Conservation (phyloP, 2,329 filamentous ascomycete genomes). For the Lasiodiplodia sp. region DNA sequence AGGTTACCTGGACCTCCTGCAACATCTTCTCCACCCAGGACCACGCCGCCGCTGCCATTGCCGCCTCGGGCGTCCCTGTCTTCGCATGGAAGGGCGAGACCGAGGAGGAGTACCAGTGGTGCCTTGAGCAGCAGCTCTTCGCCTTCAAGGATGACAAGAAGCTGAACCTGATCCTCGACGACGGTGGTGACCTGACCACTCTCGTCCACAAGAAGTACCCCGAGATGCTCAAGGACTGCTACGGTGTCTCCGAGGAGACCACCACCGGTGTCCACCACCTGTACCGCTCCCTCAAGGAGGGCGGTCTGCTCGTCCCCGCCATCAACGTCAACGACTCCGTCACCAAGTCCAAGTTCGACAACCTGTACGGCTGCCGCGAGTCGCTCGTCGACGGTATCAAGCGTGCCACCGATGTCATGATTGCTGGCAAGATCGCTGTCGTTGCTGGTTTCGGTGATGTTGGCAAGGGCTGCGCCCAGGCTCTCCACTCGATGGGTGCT, state of each 20-base stretch:
- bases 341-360: constrained; percentile 99
- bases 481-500: constrained; percentile 95
- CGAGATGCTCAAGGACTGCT: constrained; percentile 98
- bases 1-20: constrained; percentile 99
- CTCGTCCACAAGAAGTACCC: constrained; percentile 99
- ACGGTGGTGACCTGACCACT: constrained; percentile 95
- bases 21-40: constrained; percentile 99
- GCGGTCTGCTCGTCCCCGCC: constrained; percentile 82
- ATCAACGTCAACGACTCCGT: constrained; percentile 99
- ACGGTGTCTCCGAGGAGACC: constrained; percentile 98
- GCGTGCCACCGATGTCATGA: constrained; percentile 99
- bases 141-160: constrained; percentile 97
- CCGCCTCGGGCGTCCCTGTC: constrained; percentile 89
- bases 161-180: constrained; percentile 98
- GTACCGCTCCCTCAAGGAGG: constrained; percentile 88
- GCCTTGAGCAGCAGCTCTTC: constrained; percentile 94
- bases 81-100: constrained; percentile 90
- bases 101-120: constrained; percentile 99
- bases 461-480: constrained; percentile 97
- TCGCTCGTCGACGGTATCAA: constrained; percentile 99
- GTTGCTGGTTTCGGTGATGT: constrained; percentile 99
- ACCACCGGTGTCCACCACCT: constrained; percentile 99
- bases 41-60: constrained; percentile 97
- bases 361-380: constrained; percentile 99
- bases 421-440: constrained; percentile 97